phyloP scores from a whole-genome alignment of 2,329 filamentous ascomycete genomes.

The Diplodia intermedia region DNA sequence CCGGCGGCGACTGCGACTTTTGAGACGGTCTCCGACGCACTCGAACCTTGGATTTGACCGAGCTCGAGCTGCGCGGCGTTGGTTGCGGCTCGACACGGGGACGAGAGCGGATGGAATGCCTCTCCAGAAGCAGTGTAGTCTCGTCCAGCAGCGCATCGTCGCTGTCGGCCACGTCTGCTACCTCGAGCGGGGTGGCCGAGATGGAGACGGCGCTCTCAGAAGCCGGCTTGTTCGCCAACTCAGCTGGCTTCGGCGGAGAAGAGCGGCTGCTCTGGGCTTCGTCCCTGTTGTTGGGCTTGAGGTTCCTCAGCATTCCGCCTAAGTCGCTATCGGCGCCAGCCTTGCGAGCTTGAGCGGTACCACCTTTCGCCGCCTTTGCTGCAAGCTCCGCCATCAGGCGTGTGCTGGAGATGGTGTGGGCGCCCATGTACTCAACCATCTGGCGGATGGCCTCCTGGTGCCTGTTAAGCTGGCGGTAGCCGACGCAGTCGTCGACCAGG shows the following conservation, averaged over 20 bases:
- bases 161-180: conserved; percentile 4
- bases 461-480: conserved; percentile 73
- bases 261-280: background rate
- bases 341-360: conserved; percentile 11
- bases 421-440: conserved; percentile 77
- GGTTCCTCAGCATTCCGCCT: conserved; percentile 25
- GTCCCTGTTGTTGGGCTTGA: conserved; percentile 27
- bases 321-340: conserved; percentile 9
- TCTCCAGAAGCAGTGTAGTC: conserved; percentile 15
- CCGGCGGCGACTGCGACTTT: conserved; percentile 36
- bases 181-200: conserved; percentile 14
- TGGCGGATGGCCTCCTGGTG: conserved; percentile 74
- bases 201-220: background rate
- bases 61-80: conserved; percentile 8
- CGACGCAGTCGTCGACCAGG: conserved; percentile 86
- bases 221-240: background rate
- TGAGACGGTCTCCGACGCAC: conserved; percentile 39
- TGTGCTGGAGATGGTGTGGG: conserved; percentile 66
- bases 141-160: conserved; percentile 21
- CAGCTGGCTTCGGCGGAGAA: conserved; percentile 14
- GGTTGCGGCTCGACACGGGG: background rate
- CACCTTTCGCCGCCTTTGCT: conserved; percentile 23
- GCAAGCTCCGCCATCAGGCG: conserved; percentile 60
- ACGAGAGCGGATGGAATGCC: conserved; percentile 8
- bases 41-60: conserved; percentile 46